Evolutionary conservation across 768 basidiomycete species (phyloP), one percentile per base, ranked within the genome.

Genomic region (Naganishia vaughanmartiniae): DNA sequence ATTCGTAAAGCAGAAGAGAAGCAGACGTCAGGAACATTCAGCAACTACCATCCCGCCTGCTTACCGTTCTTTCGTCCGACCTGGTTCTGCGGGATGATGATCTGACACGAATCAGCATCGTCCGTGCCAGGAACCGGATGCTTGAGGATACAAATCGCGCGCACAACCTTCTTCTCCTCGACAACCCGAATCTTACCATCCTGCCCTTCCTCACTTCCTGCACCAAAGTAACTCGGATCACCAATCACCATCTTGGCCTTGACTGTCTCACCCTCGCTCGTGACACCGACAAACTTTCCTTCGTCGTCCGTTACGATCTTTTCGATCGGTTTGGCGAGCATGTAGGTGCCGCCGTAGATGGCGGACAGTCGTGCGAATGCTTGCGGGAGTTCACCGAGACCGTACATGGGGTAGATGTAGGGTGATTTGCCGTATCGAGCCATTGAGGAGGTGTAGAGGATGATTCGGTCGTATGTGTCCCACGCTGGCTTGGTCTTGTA

Each of bases 321-420:
- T 71, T 95, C 89, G 76, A 96, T 90, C 55, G 85, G 85, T 84
- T 99, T 99, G 85, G 97, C 93, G 69, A 99, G 89, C 96, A 99
- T 99, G 85, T 99, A 99, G 15, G 96, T 99, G 51, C 96, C 96
- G 48, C 96, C 96, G 79, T 99, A 97, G 80, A 99, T 97, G 74
- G 96, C 96, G 73, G 91, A 93, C 67, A 99, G 87, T 76, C 96
- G 92, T 10, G 96, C 96, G 79, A 99, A 99, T 2, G 96, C 92
- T 80, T 99, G 96, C 12, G 96, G 96, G 60, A 99, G 90, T 81
- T 99, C 96, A 74, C 96, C 96, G 70, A 99, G 90, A 73, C 96
- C 96, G 82, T 98, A 99, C 46, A 97, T 86, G 19, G 96, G 96
- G 84, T 99, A 99, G 79, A 99, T 96, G 85, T 99, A 99, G 0